These are phyloP conservation scores for Mycena epipterygia DNA, from an alignment of 768 basidiomycete species.

Conservation along the genomic window DNA sequence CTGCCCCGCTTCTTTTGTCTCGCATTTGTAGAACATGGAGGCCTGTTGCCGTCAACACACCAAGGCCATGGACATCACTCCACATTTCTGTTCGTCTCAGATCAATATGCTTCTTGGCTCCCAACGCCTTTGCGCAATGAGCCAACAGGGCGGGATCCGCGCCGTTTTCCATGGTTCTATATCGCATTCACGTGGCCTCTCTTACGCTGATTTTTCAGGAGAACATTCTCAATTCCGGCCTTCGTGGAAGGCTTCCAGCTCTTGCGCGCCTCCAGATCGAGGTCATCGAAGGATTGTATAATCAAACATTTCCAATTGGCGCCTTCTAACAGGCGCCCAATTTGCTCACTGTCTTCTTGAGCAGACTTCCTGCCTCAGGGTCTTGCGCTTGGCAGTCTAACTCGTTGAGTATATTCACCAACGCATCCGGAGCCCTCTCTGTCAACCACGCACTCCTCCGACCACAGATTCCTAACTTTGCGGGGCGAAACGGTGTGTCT, in stretches of 20 bases:
- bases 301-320: neutral
- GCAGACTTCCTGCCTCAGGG: neutral
- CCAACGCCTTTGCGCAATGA: neutral
- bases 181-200: neutral
- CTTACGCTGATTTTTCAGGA: neutral
- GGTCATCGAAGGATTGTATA: fast-evolving
- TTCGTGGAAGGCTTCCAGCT: neutral
- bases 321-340: neutral
- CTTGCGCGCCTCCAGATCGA: neutral
- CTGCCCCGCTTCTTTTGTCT: neutral
- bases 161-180: neutral
- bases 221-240: neutral
- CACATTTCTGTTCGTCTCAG: neutral
- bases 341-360: neutral
- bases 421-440: too few relatives aligned
- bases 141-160: neutral
- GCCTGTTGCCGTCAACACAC: neutral
- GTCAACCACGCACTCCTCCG: neutral
- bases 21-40: slow-evolving; percentile 14
- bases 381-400: neutral
- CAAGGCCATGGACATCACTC: slow-evolving; percentile 8
- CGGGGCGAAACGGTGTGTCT: neutral
- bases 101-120: neutral
- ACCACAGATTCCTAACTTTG: neutral
- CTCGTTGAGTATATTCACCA: slow-evolving; percentile 1